A percentile compares a stretch with the other conserved stretches of the same genome.
phyloP scores from a whole-genome alignment of 169 alveolate species.

The Plasmodium gallinaceum region DNA sequence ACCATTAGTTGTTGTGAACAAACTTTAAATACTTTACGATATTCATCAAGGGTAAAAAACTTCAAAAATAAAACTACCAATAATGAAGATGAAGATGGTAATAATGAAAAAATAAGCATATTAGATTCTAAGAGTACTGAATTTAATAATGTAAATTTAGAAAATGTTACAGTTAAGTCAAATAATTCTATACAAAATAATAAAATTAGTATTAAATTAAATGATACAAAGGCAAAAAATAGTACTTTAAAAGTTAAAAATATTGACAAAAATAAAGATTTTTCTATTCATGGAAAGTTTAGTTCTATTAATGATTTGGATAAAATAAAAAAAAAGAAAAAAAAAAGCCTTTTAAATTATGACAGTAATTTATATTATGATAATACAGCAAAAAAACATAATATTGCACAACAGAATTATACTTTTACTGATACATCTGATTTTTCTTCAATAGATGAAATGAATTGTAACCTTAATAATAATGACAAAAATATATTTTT shows the following conservation, averaged over 20 bases:
- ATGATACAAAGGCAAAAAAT: slow-evolving; percentile 13
- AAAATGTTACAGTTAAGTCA: slow-evolving; percentile 8
- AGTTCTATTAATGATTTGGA: slow-evolving; percentile 41
- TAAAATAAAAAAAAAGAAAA: slow-evolving; percentile 24
- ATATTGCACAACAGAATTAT: slow-evolving; percentile 13
- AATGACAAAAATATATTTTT: slow-evolving; percentile 22
- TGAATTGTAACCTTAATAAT: slow-evolving; percentile 52
- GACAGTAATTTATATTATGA: slow-evolving; percentile 1
- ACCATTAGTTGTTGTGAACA: slow-evolving; percentile 97
- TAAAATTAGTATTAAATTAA: slow-evolving; percentile 10
- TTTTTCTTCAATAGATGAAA: slow-evolving; percentile 66
- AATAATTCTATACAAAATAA: neutral
- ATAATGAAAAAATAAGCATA: slow-evolving; percentile 49
- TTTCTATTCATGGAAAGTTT: neutral
- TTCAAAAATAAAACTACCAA: slow-evolving; percentile 85
- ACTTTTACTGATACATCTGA: slow-evolving; percentile 69
- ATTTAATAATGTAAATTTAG: slow-evolving; percentile 5
- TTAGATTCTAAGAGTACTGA: slow-evolving; percentile 15
- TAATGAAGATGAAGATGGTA: slow-evolving; percentile 61
- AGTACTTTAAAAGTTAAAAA: neutral
- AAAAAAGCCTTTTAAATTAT: slow-evolving; percentile 34
- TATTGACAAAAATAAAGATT: slow-evolving; percentile 6
- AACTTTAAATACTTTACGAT: slow-evolving; percentile 97
- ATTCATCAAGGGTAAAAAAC: slow-evolving; percentile 97
- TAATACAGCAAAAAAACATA: neutral